Evolutionary conservation across 2,329 filamentous ascomycete species (phyloP), one percentile per base, ranked within the genome.

Genomic region (Elsinoe fawcettii): DNA sequence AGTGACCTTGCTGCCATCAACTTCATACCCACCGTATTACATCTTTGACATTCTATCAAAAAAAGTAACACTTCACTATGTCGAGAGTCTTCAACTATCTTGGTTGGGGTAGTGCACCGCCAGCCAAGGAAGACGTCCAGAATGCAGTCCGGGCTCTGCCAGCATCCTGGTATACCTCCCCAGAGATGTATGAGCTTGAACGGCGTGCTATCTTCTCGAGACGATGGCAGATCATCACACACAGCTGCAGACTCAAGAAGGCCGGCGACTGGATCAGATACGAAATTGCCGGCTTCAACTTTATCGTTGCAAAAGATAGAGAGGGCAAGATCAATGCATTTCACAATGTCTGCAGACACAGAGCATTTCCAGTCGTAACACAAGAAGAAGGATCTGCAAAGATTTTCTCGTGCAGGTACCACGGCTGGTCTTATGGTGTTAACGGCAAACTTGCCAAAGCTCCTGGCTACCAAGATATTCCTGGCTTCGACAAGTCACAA

Each of bases 301-400:
- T 84, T 65, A 69, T 84, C 62, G 66, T 83, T 9, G 71, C 74
- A 55, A 69, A 69, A 14, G 79, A 82, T 63, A 74, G 77, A 23
- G 69, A 77, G 7, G 75, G 75, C 8, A 73, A 74, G 5, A 76
- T 83, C 67, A 78, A 80, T 58, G 81, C 75, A 14, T 84, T 84
- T 66, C 82, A 84, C 70, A 84, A 85, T 63, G 73, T 84, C 34
- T 84, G 82, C 68, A 71, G 82, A 1, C 82, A 84, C 66, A 74
- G 82, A 5, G 82, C 82, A 20, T 85, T 79, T 63, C 79, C 80
- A 0, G 75, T 84, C 7, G 79, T 82, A n/a, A 27, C 49, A 37
- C 73, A 75, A 43, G 73, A 77, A 2, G 68, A 74, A 8, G 82
- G 82, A 2, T 74, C 73, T 41, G 75, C 75, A 49, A 74, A 70